These are phyloP conservation scores for Fusarium piperis DNA, from an alignment of 2,329 filamentous ascomycete species.

Conservation along the genomic window DNA sequence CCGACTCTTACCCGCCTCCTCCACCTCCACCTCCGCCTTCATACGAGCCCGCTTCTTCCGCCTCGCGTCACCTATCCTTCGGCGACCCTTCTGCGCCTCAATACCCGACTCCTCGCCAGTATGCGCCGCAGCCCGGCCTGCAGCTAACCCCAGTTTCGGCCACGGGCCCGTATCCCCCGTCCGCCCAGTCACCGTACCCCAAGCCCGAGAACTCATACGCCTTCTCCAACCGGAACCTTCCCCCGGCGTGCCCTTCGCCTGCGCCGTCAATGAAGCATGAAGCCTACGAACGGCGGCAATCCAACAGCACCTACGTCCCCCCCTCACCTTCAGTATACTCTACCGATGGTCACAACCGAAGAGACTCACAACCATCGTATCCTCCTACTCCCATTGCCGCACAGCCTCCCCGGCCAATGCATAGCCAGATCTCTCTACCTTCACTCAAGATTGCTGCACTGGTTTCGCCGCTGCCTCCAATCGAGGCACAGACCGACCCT, in stretches of 20 bases:
- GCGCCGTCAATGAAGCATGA: constrained; percentile 45
- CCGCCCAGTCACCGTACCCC: constrained; percentile 54
- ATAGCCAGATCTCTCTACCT: constrained; percentile 44
- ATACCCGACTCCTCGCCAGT: constrained; percentile 49
- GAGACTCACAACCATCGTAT: constrained; percentile 45
- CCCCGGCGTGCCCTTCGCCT: constrained; percentile 46
- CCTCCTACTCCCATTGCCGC: constrained; percentile 41
- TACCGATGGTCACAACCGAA: constrained; percentile 42
- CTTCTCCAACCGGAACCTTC: constrained; percentile 43
- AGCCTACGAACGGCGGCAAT: constrained; percentile 50
- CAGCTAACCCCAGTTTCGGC: constrained; percentile 50
- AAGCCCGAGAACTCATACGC: constrained; percentile 49
- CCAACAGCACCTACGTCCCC: constrained; percentile 50
- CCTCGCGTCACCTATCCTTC: constrained; percentile 48
- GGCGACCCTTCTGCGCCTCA: constrained; percentile 48
- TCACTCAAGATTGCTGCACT: constrained; percentile 51
- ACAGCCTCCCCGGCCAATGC: constrained; percentile 37
- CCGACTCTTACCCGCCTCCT: constrained; percentile 54
- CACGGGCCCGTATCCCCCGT: constrained; percentile 46
- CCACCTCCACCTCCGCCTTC: constrained; percentile 50
- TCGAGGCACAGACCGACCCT: constrained; percentile 48
- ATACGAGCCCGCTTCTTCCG: constrained; percentile 44
- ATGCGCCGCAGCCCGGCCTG: constrained; percentile 48
- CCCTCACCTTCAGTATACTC: constrained; percentile 50
- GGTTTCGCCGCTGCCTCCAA: constrained; percentile 48